Evolutionary conservation across 2,329 filamentous ascomycete species (phyloP), one percentile per base, ranked within the genome.

Genomic region (Rhynchosporium secalis): DNA sequence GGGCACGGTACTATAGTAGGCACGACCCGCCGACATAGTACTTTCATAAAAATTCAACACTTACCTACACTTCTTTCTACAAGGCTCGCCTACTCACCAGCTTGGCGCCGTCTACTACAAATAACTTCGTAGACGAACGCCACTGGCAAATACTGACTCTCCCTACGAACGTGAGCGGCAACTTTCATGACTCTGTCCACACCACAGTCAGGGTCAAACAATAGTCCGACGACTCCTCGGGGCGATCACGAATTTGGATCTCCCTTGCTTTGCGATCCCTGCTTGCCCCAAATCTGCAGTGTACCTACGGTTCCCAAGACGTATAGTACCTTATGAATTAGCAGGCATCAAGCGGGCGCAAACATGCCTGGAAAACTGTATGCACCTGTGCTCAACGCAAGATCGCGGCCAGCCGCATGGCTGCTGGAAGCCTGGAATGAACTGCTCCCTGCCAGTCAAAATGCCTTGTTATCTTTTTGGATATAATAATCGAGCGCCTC

Each of bases 241-340:
- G 62, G 38, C 62, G 67, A 69, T 69, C 65, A 41, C 61, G 64
- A 67, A 69, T 69, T 62, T 43, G 49, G 26, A 51, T 58, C 56
- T 28, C 46, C 45, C 46, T 51, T 40, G 46, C 43, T 28, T 36
- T n/a, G 31, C 28, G 63, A 61, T 62, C 33, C 33, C 33, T 36
- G 33, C 9, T 36, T 41, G 60, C 65, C 59, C 58, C 57, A 41
- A 64, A 61, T 43, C 51, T 54, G 51, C 51, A 41, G 51, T 41
- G 36, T 54, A 15, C n/a, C 20, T 20, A 20, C 20, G 20, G 51
- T 28, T 54, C 51, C 51, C 51, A 41, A 29, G 51, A 54, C 8
- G 51, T 54, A 40, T 20, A 20, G 20, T 20, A 20, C 20, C 20
- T 20, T 20, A 20, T 20, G 20, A 36, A 38, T 33, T 43, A 33